Evolutionary conservation across 345 rosid species (phyloP), one percentile per base, ranked within the genome.

Genomic region (Heritiera littoralis): DNA sequence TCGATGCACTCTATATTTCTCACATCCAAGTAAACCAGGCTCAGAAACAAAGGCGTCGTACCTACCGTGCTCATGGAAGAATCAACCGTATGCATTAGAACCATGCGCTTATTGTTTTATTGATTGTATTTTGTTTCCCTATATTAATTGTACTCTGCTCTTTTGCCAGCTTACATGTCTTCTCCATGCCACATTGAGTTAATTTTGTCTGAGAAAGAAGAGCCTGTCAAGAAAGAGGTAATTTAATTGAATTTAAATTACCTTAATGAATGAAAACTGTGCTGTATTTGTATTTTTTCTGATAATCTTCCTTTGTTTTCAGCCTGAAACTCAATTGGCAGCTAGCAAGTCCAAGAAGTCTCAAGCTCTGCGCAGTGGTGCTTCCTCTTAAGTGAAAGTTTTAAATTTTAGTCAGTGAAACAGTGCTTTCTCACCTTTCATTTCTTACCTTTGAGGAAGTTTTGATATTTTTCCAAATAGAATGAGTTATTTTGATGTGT

Each of bases 21-120:
- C 99, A 94, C 88, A 88, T 94, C 81, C 99, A 94, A 72, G 98
- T 96, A 64, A 96, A 94, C 85, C 99, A 96, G 74, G 99, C 99
- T 5, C 94, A 90, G 41, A 96, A 94, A 78, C 99, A 96, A 76
- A 94, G 99, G 78, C 91, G 98, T 48, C 89, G 98, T 14, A 96
- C 98, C n/a, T 96, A 96, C 81, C 86, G 99, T 54, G 99, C 99
- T 12, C 98, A 96, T 1, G 99, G 99, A 89, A 88, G 98, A 87
- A 96, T 96, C 75, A 94, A 96, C 18, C 98, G 99, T 96, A 85
- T 66, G 95, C 82, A 66, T 23, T 30, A 0, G 2, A 48, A 18
- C 7, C 68, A 46, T 17, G 5, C 0, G 32, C 5, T 38, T 46
- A 0, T 7, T 7, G 2, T 56, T 54, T 1, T 7, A 2, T 59